A percentile compares a stretch with the other conserved stretches of the same genome.
Conservation (phyloP, 306 rosid species). For the Gastrolobium villosum region DNA sequence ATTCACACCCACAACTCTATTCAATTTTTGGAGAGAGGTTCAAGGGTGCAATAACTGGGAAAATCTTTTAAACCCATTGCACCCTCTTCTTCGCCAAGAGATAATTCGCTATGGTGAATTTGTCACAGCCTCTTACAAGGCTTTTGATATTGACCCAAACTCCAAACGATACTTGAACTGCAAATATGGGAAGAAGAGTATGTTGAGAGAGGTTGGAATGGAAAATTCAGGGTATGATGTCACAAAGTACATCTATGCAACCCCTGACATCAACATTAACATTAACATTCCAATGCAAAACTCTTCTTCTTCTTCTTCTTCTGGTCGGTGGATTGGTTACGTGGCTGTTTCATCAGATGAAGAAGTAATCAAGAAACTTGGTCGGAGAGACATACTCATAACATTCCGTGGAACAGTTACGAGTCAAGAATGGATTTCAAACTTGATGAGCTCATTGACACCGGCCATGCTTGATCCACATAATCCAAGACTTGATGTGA, state of each 20-base stretch:
- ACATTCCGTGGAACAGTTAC: slow-evolving; percentile 92
- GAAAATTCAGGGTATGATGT: slow-evolving; percentile 71
- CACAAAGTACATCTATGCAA: slow-evolving; percentile 90
- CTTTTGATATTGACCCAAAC: slow-evolving; percentile 80
- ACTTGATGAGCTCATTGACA: slow-evolving; percentile 80
- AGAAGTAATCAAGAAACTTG: slow-evolving; percentile 56
- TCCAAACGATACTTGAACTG: slow-evolving; percentile 84
- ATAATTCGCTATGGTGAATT: slow-evolving; percentile 84
- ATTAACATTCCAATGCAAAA: slow-evolving; percentile 56
- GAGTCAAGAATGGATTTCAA: slow-evolving; percentile 77
- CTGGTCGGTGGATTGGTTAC: slow-evolving; percentile 90
- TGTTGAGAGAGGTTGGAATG: slow-evolving; percentile 78
- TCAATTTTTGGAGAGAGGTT: slow-evolving; percentile 69
- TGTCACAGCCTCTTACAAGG: slow-evolving; percentile 79
- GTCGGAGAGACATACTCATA: slow-evolving; percentile 74
- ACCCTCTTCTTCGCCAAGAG: slow-evolving; percentile 84
- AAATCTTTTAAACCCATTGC: slow-evolving; percentile 74
- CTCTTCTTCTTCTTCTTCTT: slow-evolving; percentile 46
- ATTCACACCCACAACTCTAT: slow-evolving; percentile 15
- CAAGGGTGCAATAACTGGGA: slow-evolving; percentile 92
- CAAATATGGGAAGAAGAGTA: slow-evolving; percentile 75
- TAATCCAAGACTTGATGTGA: slow-evolving; percentile 64
- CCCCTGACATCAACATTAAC: slow-evolving; percentile 70
- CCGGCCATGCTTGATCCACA: slow-evolving; percentile 83
- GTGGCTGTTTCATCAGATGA: slow-evolving; percentile 73